These are phyloP conservation scores for Boletus semigastroideus DNA, from an alignment of 1,284 basidiomycete species.

Conservation along the genomic window DNA sequence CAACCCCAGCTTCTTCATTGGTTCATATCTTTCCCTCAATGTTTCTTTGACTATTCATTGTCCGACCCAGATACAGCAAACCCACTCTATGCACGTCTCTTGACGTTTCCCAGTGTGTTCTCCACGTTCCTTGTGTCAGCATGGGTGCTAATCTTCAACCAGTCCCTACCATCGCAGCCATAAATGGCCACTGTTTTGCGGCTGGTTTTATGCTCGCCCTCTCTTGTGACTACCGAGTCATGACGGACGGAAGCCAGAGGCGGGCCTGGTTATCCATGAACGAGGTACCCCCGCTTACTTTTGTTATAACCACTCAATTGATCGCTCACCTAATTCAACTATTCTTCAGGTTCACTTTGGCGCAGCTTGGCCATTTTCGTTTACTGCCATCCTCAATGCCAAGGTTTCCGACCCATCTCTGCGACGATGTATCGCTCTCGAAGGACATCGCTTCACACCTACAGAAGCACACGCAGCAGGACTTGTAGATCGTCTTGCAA, in stretches of 20 bases:
- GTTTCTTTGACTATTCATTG: not conserved
- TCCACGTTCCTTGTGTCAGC: not conserved
- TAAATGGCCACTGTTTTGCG: constrained; percentile 93
- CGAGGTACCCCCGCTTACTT: constrained; percentile 53
- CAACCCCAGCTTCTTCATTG: constrained; percentile 73
- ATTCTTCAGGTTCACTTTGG: constrained; percentile 73
- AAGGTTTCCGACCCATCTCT: constrained; percentile 65
- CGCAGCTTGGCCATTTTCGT: constrained; percentile 73
- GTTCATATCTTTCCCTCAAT: constrained; percentile 42
- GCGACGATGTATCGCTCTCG: constrained; percentile 76
- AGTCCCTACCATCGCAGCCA: constrained; percentile 84
- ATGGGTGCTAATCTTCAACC: constrained; percentile 2
- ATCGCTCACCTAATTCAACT: not conserved
- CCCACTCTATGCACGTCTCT: constrained; percentile 51
- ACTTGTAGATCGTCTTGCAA: constrained; percentile 72
- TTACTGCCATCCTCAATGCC: constrained; percentile 63
- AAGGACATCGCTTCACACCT: constrained; percentile 82
- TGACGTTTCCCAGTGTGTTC: constrained; percentile 68
- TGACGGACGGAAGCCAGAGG: constrained; percentile 77
- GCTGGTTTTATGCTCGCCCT: constrained; percentile 81
- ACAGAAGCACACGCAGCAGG: constrained; percentile 67
- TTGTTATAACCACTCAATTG: not conserved
- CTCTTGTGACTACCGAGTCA: constrained; percentile 87
- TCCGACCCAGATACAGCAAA: constrained; percentile 49
- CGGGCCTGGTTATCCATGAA: constrained; percentile 92